Evolutionary conservation across 2,329 filamentous ascomycete species (phyloP).

Genomic region (Fusarium sp.): DNA sequence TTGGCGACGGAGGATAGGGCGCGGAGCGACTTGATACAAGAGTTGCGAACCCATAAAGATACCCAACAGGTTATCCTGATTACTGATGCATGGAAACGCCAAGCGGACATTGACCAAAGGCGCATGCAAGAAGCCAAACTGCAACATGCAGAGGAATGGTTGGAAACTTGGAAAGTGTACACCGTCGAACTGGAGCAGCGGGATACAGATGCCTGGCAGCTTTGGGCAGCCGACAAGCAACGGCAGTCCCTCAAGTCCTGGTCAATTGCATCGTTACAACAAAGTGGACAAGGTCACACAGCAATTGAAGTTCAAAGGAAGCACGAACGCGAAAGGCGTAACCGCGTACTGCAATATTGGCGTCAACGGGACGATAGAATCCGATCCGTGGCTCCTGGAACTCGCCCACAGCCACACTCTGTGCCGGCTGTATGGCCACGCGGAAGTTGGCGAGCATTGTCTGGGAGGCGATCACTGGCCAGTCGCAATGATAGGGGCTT

Average conservation of each 20-base stretch:
- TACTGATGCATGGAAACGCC: conserved; percentile 35
- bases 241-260: conserved; percentile 48
- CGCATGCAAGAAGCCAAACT: conserved; percentile 28
- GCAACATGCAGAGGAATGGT: conserved; percentile 30
- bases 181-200: conserved; percentile 36
- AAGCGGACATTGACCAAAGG: conserved; percentile 26
- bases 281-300: conserved; percentile 50
- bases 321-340: conserved; percentile 46
- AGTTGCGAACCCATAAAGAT: conserved; percentile 23
- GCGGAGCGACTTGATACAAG: conserved; percentile 22
- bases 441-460: conserved; percentile 40
- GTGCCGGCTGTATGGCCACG: conserved; percentile 30
- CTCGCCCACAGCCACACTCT: conserved; percentile 20
- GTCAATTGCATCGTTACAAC: conserved; percentile 50
- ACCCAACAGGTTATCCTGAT: conserved; percentile 4
- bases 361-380: conserved; percentile 33
- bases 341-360: conserved; percentile 46
- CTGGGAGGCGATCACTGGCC: conserved; percentile 36
- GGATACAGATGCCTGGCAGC: conserved; percentile 42
- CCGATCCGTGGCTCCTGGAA: conserved; percentile 10
- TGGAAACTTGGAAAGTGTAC: conserved; percentile 39
- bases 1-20: conserved; percentile 14
- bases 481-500: conserved; percentile 35
- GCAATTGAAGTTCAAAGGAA: conserved; percentile 46
- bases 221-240: conserved; percentile 47